Conservation (phyloP, 73 alveolate genomes). For the Symbiodinium natans region DNA sequence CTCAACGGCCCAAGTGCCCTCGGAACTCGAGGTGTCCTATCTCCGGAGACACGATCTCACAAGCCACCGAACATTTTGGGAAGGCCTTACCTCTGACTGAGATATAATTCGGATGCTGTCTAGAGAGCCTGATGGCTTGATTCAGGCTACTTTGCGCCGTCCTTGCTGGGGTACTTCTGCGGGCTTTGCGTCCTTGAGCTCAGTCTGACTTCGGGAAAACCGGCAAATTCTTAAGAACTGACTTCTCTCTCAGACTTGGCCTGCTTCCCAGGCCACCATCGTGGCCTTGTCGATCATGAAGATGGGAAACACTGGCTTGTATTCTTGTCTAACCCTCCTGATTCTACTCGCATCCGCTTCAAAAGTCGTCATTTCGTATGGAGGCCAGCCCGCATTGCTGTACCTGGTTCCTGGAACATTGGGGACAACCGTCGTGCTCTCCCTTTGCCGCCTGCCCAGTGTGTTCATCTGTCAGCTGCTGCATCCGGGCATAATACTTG, state of each 20-base stretch:
- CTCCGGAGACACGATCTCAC: slow-evolving; percentile 51
- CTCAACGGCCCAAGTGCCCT: no score
- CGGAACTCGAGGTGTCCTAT: slow-evolving; percentile 4
- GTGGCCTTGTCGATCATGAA: slow-evolving; percentile 28
- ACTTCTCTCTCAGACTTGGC: no score
- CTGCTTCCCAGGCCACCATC: slow-evolving; percentile 5
- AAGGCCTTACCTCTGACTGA: not conserved
- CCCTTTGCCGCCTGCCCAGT: not conserved
- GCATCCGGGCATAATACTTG: not conserved
- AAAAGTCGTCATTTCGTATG: not conserved
- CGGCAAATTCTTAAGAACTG: no score
- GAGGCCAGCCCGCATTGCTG: slow-evolving; percentile 85
- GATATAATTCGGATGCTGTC: no score
- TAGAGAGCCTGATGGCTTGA: not conserved
- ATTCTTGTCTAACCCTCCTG: not conserved
- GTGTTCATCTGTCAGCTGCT: no score
- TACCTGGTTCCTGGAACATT: slow-evolving; percentile 75
- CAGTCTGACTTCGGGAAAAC: no score
- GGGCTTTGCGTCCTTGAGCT: slow-evolving; percentile 30
- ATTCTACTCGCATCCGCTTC: not conserved
- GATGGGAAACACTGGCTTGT: slow-evolving; percentile 20
- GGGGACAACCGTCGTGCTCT: slow-evolving; percentile 19
- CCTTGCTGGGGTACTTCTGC: slow-evolving; percentile 34
- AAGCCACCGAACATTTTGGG: slow-evolving; percentile 23
- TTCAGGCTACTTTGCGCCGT: slow-evolving; percentile 47